Conservation (phyloP, 2,329 filamentous ascomycete genomes). For the Lasiodiplodia hormozganensis region DNA sequence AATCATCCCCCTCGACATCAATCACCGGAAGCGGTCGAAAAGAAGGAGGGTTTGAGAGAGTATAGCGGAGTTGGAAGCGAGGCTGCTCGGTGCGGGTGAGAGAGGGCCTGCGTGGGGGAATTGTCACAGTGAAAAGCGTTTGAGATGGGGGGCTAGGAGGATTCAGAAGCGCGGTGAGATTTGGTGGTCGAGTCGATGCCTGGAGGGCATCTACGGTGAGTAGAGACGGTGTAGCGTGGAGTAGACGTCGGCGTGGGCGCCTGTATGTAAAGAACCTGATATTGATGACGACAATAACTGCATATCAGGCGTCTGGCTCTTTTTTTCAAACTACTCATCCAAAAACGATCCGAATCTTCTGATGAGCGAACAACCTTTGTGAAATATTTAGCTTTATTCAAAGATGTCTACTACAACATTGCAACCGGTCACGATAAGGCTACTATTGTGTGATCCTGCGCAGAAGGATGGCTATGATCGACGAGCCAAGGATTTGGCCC, state of each 20-base stretch:
- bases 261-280: conserved; percentile 23
- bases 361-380: background rate
- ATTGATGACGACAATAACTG: conserved; percentile 25
- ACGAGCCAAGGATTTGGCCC: background rate
- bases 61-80: background rate
- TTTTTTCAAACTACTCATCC: background rate
- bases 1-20: conserved; percentile 1
- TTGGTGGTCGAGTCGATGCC: background rate
- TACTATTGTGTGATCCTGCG: background rate
- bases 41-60: background rate
- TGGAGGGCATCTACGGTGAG: background rate
- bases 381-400: background rate
- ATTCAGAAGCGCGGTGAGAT: background rate
- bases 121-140: background rate
- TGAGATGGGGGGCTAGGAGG: background rate
- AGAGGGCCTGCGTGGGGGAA: background rate
- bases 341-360: background rate
- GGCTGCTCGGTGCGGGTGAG: background rate
- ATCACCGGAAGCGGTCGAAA: conserved; percentile 10
- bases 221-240: background rate
- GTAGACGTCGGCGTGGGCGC: background rate
- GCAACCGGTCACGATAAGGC: background rate
- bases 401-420: background rate
- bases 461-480: background rate
- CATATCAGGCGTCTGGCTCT: conserved; percentile 21